These are phyloP conservation scores for Backusella westeae DNA, from an alignment of 192 early-diverging fungal genomes.

Conservation along the genomic window DNA sequence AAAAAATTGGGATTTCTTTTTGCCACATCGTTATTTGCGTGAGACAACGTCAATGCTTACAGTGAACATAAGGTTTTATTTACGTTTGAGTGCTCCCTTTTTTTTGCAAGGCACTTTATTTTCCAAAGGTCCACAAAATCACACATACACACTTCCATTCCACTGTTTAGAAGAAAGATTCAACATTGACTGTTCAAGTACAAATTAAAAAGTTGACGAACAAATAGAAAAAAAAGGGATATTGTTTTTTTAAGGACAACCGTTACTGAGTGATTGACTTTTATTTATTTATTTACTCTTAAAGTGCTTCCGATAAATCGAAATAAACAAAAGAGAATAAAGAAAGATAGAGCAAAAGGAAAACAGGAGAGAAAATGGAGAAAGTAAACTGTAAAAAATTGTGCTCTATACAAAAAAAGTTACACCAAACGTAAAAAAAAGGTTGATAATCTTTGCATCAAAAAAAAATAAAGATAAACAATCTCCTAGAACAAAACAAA, in stretches of 20 bases:
- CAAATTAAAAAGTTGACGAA: background rate
- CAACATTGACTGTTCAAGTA: background rate
- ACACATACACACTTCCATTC: background rate
- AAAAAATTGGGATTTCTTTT: background rate
- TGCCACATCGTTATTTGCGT: background rate
- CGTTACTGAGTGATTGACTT: background rate
- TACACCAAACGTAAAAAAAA: background rate
- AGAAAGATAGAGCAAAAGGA: background rate
- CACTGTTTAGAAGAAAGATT: background rate
- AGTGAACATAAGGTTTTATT: background rate
- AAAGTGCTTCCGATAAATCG: background rate
- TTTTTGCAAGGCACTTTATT: slow-evolving; percentile 5
- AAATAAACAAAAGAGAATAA: slow-evolving; percentile 6
- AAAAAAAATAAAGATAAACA: slow-evolving; percentile 1
- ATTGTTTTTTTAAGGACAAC: background rate
- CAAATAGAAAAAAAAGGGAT: background rate
- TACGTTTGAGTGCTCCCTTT: background rate
- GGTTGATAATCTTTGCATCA: slow-evolving; percentile 7
- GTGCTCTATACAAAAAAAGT: background rate
- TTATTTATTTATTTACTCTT: background rate
- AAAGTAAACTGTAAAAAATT: background rate
- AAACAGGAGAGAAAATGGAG: slow-evolving; percentile 2
- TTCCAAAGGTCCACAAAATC: background rate
- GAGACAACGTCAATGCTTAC: background rate
- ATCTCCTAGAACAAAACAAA: background rate